Evolutionary conservation across 495 filamentous ascomycete species (phyloP).

Genomic region (Baudoinia panamericana): DNA sequence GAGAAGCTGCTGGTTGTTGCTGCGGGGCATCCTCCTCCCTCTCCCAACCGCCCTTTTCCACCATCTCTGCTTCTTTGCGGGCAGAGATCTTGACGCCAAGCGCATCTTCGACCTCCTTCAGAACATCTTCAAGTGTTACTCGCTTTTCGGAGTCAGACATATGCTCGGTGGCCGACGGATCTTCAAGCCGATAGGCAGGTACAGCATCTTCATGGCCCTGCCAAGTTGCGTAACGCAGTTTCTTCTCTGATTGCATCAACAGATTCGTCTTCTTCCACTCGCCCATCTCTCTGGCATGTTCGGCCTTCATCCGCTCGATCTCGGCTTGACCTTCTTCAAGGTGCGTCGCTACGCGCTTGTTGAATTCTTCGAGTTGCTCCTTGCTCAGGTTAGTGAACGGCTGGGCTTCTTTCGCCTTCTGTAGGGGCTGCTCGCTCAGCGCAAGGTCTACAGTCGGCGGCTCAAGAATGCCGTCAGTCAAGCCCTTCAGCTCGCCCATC

Average conservation of each 20-base stretch:
- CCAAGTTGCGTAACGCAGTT: constrained; percentile 22
- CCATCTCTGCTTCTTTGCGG: constrained; percentile 23
- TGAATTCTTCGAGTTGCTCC: constrained; percentile 49
- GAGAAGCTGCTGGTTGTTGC: background rate
- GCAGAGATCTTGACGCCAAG: constrained; percentile 24
- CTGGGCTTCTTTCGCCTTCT: constrained; percentile 34
- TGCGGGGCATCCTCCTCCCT: constrained; percentile 21
- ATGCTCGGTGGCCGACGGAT: constrained; percentile 2
- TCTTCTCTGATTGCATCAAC: constrained; percentile 26
- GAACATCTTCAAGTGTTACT: constrained; percentile 24
- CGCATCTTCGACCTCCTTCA: constrained; percentile 24
- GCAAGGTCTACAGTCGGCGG: constrained; percentile 31
- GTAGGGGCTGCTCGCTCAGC: constrained; percentile 32
- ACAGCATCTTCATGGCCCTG: constrained; percentile 13
- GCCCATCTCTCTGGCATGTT: constrained; percentile 60
- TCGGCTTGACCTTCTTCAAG: constrained; percentile 56
- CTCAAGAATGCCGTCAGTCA: constrained; percentile 72
- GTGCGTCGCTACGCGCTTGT: constrained; percentile 53
- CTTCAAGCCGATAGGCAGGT: constrained; percentile 6
- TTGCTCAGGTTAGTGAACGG: constrained; percentile 16
- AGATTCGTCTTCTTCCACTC: constrained; percentile 48
- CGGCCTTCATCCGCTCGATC: constrained; percentile 65
- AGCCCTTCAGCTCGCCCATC: constrained; percentile 65
- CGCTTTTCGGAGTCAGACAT: constrained; percentile 3
- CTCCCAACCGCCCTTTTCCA: constrained; percentile 30